phyloP scores from a whole-genome alignment of 2,329 filamentous ascomycete genomes.

The Neonectria hederae region DNA sequence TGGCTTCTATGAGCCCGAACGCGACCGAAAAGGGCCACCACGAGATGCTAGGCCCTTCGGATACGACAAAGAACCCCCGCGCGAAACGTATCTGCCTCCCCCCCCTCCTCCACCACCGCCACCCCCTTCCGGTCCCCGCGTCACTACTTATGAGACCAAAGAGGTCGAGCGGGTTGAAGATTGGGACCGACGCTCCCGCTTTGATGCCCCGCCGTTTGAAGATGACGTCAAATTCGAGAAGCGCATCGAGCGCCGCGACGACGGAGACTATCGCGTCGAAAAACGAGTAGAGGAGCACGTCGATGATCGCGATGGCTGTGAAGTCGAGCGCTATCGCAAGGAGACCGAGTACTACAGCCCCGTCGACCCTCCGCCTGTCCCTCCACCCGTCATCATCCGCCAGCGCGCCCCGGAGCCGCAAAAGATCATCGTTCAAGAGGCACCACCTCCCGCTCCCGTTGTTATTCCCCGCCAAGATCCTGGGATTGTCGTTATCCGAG shows the following conservation, averaged over 20 bases:
- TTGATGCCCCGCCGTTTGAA: slow-evolving; percentile 54
- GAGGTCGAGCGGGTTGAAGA: slow-evolving; percentile 54
- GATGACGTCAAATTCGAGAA: slow-evolving; percentile 64
- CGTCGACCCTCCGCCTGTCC: slow-evolving; percentile 56
- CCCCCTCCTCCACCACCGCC: slow-evolving; percentile 38
- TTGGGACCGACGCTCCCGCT: slow-evolving; percentile 54
- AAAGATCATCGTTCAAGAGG: slow-evolving; percentile 69
- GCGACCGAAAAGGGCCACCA: slow-evolving; percentile 48
- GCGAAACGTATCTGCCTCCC: slow-evolving; percentile 37
- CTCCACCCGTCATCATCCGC: slow-evolving; percentile 63
- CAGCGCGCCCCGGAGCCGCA: slow-evolving; percentile 65
- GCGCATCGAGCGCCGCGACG: slow-evolving; percentile 60
- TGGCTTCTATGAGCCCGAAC: slow-evolving; percentile 57
- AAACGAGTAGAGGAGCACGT: slow-evolving; percentile 61
- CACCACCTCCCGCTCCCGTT: slow-evolving; percentile 61
- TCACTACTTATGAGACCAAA: slow-evolving; percentile 49
- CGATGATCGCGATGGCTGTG: slow-evolving; percentile 56
- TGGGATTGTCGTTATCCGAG: slow-evolving; percentile 55
- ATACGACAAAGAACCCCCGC: slow-evolving; percentile 29
- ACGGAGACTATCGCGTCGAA: slow-evolving; percentile 57
- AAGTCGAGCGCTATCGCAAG: slow-evolving; percentile 68
- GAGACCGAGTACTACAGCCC: slow-evolving; percentile 71
- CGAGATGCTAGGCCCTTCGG: slow-evolving; percentile 23
- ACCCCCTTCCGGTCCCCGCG: slow-evolving; percentile 42
- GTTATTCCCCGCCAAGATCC: slow-evolving; percentile 59